Conservation (phyloP, 1,284 basidiomycete species). For the Cerrena zonata region DNA sequence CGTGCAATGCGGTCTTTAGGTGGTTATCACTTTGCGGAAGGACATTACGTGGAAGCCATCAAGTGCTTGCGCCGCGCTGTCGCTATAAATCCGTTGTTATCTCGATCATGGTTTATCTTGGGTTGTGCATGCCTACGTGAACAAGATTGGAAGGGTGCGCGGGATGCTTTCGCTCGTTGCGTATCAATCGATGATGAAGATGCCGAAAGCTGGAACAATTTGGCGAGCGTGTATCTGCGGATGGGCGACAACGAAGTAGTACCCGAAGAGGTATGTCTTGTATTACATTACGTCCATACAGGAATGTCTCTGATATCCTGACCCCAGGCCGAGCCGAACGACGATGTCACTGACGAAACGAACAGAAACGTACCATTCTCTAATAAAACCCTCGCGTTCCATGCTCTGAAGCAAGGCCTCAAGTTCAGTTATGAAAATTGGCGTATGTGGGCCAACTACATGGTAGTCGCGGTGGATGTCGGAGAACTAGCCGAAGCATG, state of each 20-base stretch:
- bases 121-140: constrained; percentile 82
- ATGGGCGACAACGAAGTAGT: constrained; percentile 45
- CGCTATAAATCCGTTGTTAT: constrained; percentile 81
- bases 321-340: constrained; percentile 12
- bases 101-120: constrained; percentile 92
- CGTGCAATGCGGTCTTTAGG: constrained; percentile 90
- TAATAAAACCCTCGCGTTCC: constrained; percentile 86
- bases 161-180: constrained; percentile 80
- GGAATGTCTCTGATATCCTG: background rate
- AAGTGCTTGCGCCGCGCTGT: constrained; percentile 70
- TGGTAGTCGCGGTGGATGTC: constrained; percentile 89
- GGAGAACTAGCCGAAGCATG: constrained; percentile 87
- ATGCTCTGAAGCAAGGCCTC: constrained; percentile 88
- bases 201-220: constrained; percentile 96
- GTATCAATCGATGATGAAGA: constrained; percentile 93
- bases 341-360: constrained; percentile 10
- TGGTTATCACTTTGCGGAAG: constrained; percentile 71
- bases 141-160: constrained; percentile 81
- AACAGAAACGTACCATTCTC: constrained; percentile 44
- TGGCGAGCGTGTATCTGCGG: constrained; percentile 90
- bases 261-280: background rate
- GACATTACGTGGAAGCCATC: constrained; percentile 63
- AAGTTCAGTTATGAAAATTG: constrained; percentile 85
- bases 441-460: constrained; percentile 98
- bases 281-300: background rate